A percentile compares a stretch with the other conserved stretches of the same genome.
phyloP scores from a whole-genome alignment of 345 rosid genomes.

The Eutrema heterophyllum region DNA sequence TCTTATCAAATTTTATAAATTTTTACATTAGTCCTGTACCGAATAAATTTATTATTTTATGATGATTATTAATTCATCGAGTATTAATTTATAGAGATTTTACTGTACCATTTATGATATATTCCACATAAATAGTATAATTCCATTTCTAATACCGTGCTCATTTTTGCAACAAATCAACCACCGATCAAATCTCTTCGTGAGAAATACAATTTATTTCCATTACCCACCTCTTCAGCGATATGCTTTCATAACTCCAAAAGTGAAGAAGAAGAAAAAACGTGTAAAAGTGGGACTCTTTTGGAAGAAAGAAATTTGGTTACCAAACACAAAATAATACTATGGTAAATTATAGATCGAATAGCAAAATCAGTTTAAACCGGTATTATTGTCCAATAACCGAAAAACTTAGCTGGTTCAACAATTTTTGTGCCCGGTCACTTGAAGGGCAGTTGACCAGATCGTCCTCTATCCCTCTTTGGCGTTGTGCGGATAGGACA shows the following conservation, averaged over 20 bases:
- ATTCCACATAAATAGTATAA: neutral
- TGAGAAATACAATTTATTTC: neutral
- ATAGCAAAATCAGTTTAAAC: conserved; percentile 5
- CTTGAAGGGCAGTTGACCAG: conserved; percentile 17
- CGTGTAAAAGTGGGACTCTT: neutral
- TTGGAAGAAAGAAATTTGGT: neutral
- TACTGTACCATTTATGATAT: neutral
- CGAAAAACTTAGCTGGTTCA: neutral
- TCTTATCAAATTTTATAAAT: too few relatives aligned
- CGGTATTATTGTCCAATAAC: neutral
- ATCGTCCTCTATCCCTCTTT: neutral
- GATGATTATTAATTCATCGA: too few relatives aligned
- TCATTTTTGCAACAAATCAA: neutral
- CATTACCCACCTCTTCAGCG: neutral
- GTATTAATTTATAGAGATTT: too few relatives aligned
- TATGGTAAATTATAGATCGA: neutral
- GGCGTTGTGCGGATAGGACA: neutral
- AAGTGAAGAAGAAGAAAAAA: neutral
- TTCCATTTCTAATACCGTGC: neutral
- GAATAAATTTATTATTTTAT: too few relatives aligned
- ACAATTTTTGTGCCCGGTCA: neutral
- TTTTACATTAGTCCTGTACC: too few relatives aligned
- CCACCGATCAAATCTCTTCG: neutral
- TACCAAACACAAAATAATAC: neutral
- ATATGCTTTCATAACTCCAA: neutral